Evolutionary conservation across 176 grass and related monocot species (phyloP).

Genomic region (Lolium perenne): DNA sequence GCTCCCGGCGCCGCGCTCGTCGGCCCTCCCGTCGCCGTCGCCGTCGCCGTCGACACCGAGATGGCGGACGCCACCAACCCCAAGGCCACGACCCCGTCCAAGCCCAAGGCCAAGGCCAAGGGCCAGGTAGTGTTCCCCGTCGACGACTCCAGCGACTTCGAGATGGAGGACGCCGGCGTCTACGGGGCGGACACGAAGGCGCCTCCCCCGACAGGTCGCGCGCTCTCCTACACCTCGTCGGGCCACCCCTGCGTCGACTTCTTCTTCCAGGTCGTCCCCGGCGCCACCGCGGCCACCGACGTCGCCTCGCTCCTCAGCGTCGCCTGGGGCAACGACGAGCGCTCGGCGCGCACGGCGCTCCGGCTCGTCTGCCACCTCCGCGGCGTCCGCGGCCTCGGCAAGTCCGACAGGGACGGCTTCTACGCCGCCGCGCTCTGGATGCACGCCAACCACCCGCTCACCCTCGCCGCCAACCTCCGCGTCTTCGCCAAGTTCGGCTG

Average conservation of each 20-base stretch:
- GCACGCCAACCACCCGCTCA: constrained; percentile 55
- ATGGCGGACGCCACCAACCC: neutral
- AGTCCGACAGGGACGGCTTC: constrained; percentile 70
- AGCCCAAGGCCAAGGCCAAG: neutral
- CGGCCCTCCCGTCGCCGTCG: constrained; percentile 28
- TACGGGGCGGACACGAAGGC: neutral
- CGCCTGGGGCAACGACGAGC: constrained; percentile 49
- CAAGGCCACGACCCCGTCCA: neutral
- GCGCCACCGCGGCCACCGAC: constrained; percentile 13
- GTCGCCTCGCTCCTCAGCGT: constrained; percentile 29
- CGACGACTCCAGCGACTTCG: neutral
- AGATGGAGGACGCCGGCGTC: neutral
- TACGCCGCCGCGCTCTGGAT: constrained; percentile 64
- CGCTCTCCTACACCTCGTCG: neutral
- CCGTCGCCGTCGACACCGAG: neutral
- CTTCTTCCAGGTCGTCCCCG: constrained; percentile 72
- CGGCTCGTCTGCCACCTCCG: constrained; percentile 61
- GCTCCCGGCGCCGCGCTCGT: constrained; percentile 21
- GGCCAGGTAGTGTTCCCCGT: neutral
- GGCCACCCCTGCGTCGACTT: constrained; percentile 68
- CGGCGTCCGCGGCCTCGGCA: constrained; percentile 71
- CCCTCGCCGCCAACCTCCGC: constrained; percentile 59
- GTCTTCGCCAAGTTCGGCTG: constrained; percentile 54
- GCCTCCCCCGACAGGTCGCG: neutral
- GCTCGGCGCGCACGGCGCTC: constrained; percentile 49